Evolutionary conservation across 2,329 filamentous ascomycete genomes (phyloP).

Genomic region (Boeremia lycopersici): DNA sequence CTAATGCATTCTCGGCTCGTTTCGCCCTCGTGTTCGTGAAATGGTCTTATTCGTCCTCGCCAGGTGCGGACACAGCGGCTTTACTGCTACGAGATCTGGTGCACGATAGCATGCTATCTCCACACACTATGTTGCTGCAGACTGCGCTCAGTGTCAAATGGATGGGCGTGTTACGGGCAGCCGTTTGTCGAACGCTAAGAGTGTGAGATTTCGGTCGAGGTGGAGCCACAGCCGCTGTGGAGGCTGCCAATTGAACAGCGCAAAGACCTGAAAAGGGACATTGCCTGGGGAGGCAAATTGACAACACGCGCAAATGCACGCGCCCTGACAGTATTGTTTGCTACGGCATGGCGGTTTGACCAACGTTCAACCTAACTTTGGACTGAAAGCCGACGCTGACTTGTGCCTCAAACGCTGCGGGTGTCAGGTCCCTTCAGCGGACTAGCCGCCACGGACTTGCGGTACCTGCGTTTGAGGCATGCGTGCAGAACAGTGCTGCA

Average conservation of each 20-base stretch:
- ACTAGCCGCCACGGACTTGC: conserved; percentile 41
- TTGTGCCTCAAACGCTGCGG: conserved; percentile 40
- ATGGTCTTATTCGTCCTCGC: conserved; percentile 29
- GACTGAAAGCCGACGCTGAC: conserved; percentile 32
- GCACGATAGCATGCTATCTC: conserved; percentile 31
- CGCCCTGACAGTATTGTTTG: conserved; percentile 11
- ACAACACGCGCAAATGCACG: conserved; percentile 9
- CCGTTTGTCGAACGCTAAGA: conserved; percentile 19
- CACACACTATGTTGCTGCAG: conserved; percentile 11
- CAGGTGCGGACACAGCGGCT: conserved; percentile 28
- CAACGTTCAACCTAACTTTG: conserved; percentile 35
- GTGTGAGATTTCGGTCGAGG: conserved; percentile 22
- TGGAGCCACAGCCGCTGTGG: conserved; percentile 3
- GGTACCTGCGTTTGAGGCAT: conserved; percentile 43
- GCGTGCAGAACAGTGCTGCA: conserved; percentile 38
- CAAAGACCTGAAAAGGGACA: conserved; percentile 21
- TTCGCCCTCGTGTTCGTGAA: conserved; percentile 23
- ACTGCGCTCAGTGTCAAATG: conserved; percentile 18
- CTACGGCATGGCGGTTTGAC: conserved; percentile 26
- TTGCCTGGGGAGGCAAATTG: conserved; percentile 29
- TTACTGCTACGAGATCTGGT: conserved; percentile 22
- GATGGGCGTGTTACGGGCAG: conserved; percentile 17
- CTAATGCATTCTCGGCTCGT: conserved; percentile 30
- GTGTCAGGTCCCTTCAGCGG: conserved; percentile 36
- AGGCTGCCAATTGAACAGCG: conserved; percentile 20